Base-by-base conservation (phyloP, 2,329 filamentous ascomycete genomes). In the Colletotrichum somersetense region DNA sequence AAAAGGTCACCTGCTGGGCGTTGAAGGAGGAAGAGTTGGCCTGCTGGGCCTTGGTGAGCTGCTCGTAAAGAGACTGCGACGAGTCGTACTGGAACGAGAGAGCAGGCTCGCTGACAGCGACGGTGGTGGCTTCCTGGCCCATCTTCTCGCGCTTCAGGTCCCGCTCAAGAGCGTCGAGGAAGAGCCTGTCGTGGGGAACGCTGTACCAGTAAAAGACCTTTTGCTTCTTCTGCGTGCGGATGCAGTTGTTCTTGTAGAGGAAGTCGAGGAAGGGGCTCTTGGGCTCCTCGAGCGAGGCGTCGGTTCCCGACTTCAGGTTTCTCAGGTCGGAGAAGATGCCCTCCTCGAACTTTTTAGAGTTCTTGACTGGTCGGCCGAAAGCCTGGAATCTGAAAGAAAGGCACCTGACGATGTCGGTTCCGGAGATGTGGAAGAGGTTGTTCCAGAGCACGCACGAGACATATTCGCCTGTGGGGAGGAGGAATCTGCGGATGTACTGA, bases 121-220 rank as follows among this genome's bases (percentile, higher is more conserved):
- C 91, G 20, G 96, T 99, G 63, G 95, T 99, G 69, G 96, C 94
- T 85, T 99, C 96, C 84, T 99, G 96, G 76, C 93, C 92, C 96
- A 98, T 98, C 90, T 99, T 99, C 86, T 99, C 96, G 80, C 96
- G 91, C 91, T 99, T 99, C 80, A 99, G 85, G 80, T 99, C 96
- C 75, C 96, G 92, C 88, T 99, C 96, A 77, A 99, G 87, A 50
- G 96, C 96, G 85, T 99, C 96, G 77, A 99, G 91, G 85, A 99
- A 99, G 63, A 99, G 91, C 66, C 96, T 91, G 84, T 99, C 96
- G 82, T 99, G 96, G 1, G 96, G 96, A 59, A 99, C 96, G 85
- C 95, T 98, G 85, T 98, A 99, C 96, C 96, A 99, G 86, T 98
- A 99, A 80, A 99, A 99, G 76, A 99, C 96, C 88, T 99, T 99